Conservation (phyloP, 768 basidiomycete species). For the Coprinopsis sp. region DNA sequence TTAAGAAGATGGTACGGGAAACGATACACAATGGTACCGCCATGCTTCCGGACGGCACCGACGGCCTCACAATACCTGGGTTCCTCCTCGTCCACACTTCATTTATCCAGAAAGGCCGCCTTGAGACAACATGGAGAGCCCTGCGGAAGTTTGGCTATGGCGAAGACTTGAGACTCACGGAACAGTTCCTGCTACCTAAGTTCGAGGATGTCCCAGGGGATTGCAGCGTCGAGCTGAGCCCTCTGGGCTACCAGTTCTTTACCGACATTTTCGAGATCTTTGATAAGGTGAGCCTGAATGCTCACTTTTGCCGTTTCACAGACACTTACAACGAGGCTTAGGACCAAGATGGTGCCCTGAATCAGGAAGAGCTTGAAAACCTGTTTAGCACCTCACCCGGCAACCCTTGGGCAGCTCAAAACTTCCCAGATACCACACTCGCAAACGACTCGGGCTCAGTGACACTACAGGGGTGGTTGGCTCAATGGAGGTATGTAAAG, state of each 20-base stretch:
- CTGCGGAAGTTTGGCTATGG: constrained; percentile 94
- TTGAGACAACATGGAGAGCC: constrained; percentile 98
- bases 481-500: constrained; percentile 85
- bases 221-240: constrained; percentile 93
- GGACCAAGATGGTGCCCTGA: constrained; percentile 95
- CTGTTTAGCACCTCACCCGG: constrained; percentile 94
- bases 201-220: constrained; percentile 85
- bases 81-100: constrained; percentile 94
- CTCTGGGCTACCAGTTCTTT: constrained; percentile 93
- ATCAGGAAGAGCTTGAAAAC: constrained; percentile 74
- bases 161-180: constrained; percentile 86
- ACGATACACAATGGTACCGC: constrained; percentile 70
- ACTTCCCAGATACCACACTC: constrained; percentile 86
- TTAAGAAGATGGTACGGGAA: constrained; percentile 84
- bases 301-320: neutral
- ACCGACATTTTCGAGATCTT: constrained; percentile 95
- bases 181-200: constrained; percentile 87
- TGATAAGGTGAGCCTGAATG: constrained; percentile 63
- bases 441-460: constrained; percentile 85
- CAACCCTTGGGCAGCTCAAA: constrained; percentile 92
- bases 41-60: too few relatives aligned
- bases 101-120: constrained; percentile 91
- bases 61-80: constrained; percentile 86
- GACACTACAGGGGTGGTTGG: constrained; percentile 96
- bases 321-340: constrained; percentile 22